Conservation (phyloP, 2,329 filamentous ascomycete genomes). For the Zymoseptoria passerinii region DNA sequence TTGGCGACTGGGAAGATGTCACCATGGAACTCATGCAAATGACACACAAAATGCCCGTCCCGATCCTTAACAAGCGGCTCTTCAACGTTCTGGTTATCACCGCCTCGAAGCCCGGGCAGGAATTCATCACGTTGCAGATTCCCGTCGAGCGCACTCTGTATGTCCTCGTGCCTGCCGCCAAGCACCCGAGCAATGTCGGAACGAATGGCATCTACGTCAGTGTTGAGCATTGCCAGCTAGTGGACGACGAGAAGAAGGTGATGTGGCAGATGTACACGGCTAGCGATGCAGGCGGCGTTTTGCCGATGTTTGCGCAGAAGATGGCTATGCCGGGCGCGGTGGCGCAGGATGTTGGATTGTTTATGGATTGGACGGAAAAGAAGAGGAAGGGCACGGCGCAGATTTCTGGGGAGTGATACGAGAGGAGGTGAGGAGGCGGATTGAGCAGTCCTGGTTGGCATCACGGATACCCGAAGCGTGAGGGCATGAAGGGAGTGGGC, state of each 20-base stretch:
- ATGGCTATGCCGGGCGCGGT: constrained; percentile 54
- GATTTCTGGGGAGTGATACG: background rate
- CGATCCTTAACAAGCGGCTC: constrained; percentile 51
- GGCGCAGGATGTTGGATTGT: constrained; percentile 63
- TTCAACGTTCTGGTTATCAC: constrained; percentile 61
- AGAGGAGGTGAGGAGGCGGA: background rate
- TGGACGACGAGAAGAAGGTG: constrained; percentile 36
- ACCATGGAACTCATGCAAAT: constrained; percentile 51
- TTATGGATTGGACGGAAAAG: constrained; percentile 49
- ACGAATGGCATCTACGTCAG: constrained; percentile 52
- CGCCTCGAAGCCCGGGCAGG: constrained; percentile 21
- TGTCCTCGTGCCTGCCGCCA: background rate
- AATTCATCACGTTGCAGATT: constrained; percentile 33
- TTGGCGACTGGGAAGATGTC: constrained; percentile 27
- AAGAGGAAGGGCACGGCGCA: constrained; percentile 16
- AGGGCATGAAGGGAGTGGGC: background rate
- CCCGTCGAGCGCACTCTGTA: constrained; percentile 25
- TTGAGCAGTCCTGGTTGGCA: background rate
- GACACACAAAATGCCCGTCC: constrained; percentile 53
- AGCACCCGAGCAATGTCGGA: constrained; percentile 24
- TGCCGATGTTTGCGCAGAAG: constrained; percentile 61
- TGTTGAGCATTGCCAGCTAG: constrained; percentile 52
- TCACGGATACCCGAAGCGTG: background rate
- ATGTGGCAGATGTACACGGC: constrained; percentile 75
- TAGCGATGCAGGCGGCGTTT: constrained; percentile 57